phyloP scores from a whole-genome alignment of 176 grass and related monocot genomes.

The Zoysia pacifica region DNA sequence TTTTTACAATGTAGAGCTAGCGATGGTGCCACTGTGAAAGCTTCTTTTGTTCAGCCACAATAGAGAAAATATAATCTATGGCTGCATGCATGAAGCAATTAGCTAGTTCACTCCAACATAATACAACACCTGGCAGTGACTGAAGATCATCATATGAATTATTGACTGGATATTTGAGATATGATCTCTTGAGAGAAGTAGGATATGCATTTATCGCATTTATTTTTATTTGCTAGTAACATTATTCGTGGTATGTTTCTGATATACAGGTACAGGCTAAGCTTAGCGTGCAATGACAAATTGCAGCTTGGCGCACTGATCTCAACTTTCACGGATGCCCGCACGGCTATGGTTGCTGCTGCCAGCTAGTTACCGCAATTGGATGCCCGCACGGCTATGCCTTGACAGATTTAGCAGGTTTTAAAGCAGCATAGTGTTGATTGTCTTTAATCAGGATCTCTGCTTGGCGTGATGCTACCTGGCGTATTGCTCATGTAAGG shows the following conservation, averaged over 20 bases:
- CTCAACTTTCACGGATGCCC: slow-evolving; percentile 75
- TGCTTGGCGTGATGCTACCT: neutral
- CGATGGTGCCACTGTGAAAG: neutral
- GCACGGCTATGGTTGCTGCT: slow-evolving; percentile 67
- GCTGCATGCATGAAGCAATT: too few relatives aligned
- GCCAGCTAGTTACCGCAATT: slow-evolving; percentile 41
- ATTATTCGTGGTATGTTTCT: slow-evolving; percentile 14
- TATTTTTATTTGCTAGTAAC: neutral
- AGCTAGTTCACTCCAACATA: neutral
- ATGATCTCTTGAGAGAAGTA: neutral
- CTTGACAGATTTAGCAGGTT: slow-evolving; percentile 11
- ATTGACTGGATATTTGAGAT: neutral
- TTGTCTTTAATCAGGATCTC: neutral
- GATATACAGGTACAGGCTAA: slow-evolving; percentile 75
- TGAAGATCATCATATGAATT: neutral
- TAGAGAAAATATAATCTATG: neutral
- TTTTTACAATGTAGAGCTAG: neutral
- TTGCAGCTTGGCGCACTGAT: slow-evolving; percentile 86
- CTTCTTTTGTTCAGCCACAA: neutral
- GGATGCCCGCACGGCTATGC: neutral
- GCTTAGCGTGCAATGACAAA: slow-evolving; percentile 87
- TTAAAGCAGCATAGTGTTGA: neutral
- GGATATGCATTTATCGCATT: neutral
- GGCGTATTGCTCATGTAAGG: slow-evolving; percentile 11
- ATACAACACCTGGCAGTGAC: neutral